Percentiles rank a stretch among this genome's conserved stretches.
Evolutionary conservation across 2,329 filamentous ascomycete species (phyloP).

Genomic region (Paecilomyces variotii): DNA sequence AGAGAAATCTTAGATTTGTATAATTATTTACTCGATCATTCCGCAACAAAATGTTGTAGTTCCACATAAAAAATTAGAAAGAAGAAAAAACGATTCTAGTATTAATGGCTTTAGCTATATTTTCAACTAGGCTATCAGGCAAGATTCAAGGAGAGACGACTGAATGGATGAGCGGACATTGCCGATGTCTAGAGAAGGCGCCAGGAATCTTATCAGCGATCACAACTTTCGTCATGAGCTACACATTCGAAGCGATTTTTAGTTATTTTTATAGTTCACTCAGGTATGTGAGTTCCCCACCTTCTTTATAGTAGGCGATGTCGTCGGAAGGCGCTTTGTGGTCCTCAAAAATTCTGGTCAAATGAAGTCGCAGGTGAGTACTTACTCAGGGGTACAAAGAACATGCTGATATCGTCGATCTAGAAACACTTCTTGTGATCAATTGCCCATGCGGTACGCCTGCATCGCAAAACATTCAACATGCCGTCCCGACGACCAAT

Average conservation of each 20-base stretch:
- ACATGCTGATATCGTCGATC: background rate
- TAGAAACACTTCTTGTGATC: background rate
- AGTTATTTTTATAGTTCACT: too few relatives aligned
- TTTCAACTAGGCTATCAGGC: too few relatives aligned
- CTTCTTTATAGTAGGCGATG: background rate
- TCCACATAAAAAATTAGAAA: too few relatives aligned
- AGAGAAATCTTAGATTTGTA: too few relatives aligned
- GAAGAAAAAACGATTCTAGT: too few relatives aligned
- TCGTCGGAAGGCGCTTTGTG: background rate
- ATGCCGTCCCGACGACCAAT: background rate
- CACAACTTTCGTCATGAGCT: constrained; percentile 1
- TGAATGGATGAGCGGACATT: too few relatives aligned
- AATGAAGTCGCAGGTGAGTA: background rate
- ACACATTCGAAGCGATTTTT: background rate
- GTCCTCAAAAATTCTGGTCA: background rate
- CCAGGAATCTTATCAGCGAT: constrained; percentile 4
- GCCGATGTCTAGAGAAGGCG: background rate
- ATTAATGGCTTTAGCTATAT: too few relatives aligned
- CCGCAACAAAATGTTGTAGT: too few relatives aligned
- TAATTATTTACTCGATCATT: too few relatives aligned
- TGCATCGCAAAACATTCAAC: background rate
- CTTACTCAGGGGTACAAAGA: background rate
- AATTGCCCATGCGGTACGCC: background rate
- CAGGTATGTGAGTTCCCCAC: too few relatives aligned
- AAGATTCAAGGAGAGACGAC: too few relatives aligned